Evolutionary conservation across 306 rosid species (phyloP).

Genomic region (Astragalus glycyphyllos): DNA sequence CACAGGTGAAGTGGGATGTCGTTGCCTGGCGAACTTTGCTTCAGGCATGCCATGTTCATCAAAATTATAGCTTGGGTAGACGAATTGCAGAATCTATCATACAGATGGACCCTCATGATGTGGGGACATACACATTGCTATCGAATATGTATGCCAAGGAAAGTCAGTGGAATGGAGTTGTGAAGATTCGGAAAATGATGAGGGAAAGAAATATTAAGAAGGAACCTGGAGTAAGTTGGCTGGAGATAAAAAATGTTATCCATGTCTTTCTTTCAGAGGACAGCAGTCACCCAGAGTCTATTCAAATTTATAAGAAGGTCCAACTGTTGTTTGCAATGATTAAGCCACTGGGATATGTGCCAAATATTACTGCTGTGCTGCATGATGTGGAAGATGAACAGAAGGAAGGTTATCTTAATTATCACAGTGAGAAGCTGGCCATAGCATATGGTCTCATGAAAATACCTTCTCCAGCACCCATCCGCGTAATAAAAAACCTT

Average conservation of each 20-base stretch:
- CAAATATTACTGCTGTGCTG: slow-evolving; percentile 60
- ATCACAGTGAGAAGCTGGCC: slow-evolving; percentile 88
- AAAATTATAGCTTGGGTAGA: slow-evolving; percentile 65
- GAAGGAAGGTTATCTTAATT: slow-evolving; percentile 73
- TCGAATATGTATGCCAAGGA: slow-evolving; percentile 80
- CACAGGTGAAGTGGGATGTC: slow-evolving; percentile 73
- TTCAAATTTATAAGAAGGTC: slow-evolving; percentile 65
- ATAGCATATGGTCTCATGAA: slow-evolving; percentile 75
- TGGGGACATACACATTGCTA: slow-evolving; percentile 71
- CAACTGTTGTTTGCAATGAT: slow-evolving; percentile 66
- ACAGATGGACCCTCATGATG: slow-evolving; percentile 78
- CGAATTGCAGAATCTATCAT: slow-evolving; percentile 66
- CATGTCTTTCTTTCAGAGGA: slow-evolving; percentile 73
- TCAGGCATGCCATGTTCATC: slow-evolving; percentile 80
- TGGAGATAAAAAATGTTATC: slow-evolving; percentile 64
- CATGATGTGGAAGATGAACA: slow-evolving; percentile 79
- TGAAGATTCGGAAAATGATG: slow-evolving; percentile 71
- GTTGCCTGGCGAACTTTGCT: slow-evolving; percentile 90
- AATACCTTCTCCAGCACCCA: slow-evolving; percentile 66
- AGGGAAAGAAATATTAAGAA: slow-evolving; percentile 76
- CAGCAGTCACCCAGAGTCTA: slow-evolving; percentile 69
- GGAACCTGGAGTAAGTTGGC: slow-evolving; percentile 91
- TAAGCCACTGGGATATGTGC: slow-evolving; percentile 67
- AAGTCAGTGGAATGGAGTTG: slow-evolving; percentile 71
- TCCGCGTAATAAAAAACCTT: slow-evolving; percentile 77